These are phyloP conservation scores for Fusarium continuum DNA, from an alignment of 2,329 filamentous ascomycete species.

Conservation along the genomic window DNA sequence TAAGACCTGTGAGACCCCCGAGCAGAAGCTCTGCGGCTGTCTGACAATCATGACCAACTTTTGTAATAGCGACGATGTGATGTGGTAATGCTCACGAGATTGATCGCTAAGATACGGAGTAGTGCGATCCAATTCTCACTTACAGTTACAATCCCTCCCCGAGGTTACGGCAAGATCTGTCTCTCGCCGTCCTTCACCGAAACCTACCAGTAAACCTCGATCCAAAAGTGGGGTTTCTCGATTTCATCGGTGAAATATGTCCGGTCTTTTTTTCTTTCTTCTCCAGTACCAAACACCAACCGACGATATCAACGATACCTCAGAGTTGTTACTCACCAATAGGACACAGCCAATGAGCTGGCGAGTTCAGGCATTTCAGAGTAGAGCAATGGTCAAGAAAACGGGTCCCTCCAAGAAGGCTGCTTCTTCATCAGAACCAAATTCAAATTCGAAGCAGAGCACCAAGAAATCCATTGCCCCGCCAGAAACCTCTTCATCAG, in stretches of 20 bases:
- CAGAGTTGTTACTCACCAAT: background rate
- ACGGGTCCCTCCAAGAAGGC: conserved; percentile 34
- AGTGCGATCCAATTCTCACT: too few species aligned
- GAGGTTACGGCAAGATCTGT: background rate
- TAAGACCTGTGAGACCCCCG: conserved; percentile 8
- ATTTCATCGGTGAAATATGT: conserved; percentile 20
- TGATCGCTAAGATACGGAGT: conserved; percentile 24
- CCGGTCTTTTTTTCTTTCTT: conserved; percentile 16
- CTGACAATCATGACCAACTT: conserved; percentile 1
- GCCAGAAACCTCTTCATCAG: conserved; percentile 18
- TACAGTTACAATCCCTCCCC: conserved; percentile 1
- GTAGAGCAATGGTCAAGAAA: conserved; percentile 42
- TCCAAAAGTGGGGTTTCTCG: conserved; percentile 18
- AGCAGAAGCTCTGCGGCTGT: conserved; percentile 1
- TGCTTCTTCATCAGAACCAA: conserved; percentile 19
- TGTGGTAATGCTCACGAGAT: conserved; percentile 14
- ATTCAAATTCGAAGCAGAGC: conserved; percentile 20
- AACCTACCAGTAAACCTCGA: conserved; percentile 9
- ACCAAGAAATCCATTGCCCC: conserved; percentile 29
- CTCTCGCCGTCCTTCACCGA: conserved; percentile 5
- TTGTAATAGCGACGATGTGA: conserved; percentile 6
- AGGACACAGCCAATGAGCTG: conserved; percentile 5
- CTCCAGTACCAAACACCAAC: conserved; percentile 3
- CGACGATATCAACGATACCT: conserved; percentile 9
- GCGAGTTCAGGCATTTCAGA: background rate